These are phyloP conservation scores for Apiospora marii DNA, from an alignment of 2,329 filamentous ascomycete genomes.

Conservation along the genomic window DNA sequence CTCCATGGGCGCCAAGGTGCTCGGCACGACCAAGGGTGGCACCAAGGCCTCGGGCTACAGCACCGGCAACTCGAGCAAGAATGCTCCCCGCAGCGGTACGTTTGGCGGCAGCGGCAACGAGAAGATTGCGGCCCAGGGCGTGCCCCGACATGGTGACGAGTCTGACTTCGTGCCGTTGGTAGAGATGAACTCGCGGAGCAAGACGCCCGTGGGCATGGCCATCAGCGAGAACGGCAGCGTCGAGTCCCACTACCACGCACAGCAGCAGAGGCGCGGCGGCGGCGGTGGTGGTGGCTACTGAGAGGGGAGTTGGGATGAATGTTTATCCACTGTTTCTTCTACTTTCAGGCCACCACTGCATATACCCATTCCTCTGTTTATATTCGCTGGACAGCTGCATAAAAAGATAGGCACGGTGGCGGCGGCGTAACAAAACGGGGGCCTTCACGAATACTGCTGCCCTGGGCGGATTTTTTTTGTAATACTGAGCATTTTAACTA, in stretches of 20 bases:
- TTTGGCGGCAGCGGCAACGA: slow-evolving; percentile 9
- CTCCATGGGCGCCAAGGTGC: slow-evolving; percentile 28
- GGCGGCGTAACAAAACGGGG: not conserved
- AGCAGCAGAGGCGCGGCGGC: not conserved
- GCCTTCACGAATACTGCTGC: not conserved
- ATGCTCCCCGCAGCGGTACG: slow-evolving; percentile 5
- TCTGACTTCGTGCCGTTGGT: slow-evolving; percentile 33
- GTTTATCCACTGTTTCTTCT: not conserved
- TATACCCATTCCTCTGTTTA: not conserved
- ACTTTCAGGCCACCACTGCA: not conserved
- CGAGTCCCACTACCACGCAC: slow-evolving; percentile 7
- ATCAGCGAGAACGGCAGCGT: slow-evolving; percentile 21
- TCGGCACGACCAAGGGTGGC: slow-evolving; percentile 28
- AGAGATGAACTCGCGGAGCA: slow-evolving; percentile 24
- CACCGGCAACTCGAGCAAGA: not conserved
- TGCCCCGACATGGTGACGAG: slow-evolving; percentile 31
- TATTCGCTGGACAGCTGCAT: not conserved
- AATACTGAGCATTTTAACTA: not conserved
- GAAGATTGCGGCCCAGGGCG: slow-evolving; percentile 12
- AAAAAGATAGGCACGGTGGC: not conserved
- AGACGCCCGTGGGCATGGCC: slow-evolving; percentile 16
- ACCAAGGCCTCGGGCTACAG: slow-evolving; percentile 24
- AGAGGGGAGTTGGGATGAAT: not conserved
- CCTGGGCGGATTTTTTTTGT: not conserved
- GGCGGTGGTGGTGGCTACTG: not conserved